phyloP scores from a whole-genome alignment of 768 basidiomycete species.

The Sarcomyxa edulis region DNA sequence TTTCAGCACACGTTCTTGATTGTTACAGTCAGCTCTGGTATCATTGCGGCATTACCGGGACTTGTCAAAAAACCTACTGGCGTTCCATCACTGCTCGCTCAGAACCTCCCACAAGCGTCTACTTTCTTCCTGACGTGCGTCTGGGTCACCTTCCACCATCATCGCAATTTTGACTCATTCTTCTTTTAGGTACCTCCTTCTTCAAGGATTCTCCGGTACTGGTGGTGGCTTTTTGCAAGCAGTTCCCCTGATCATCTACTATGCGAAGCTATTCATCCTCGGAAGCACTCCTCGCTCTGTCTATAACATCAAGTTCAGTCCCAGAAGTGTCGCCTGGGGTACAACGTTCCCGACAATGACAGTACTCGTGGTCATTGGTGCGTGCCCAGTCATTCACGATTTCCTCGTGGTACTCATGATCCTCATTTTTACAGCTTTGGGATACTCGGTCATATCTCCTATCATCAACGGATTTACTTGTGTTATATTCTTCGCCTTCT shows the following conservation, averaged over 20 bases:
- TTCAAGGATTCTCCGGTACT: slow-evolving; percentile 77
- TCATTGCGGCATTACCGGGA: slow-evolving; percentile 62
- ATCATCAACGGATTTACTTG: slow-evolving; percentile 89
- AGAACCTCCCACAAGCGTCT: slow-evolving; percentile 74
- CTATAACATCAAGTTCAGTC: slow-evolving; percentile 76
- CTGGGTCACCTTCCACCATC: slow-evolving; percentile 1
- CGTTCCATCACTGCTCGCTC: slow-evolving; percentile 67
- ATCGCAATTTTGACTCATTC: not conserved
- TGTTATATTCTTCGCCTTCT: slow-evolving; percentile 79
- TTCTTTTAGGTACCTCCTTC: slow-evolving; percentile 55
- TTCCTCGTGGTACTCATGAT: not conserved
- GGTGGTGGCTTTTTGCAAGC: slow-evolving; percentile 80
- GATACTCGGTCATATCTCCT: slow-evolving; percentile 87
- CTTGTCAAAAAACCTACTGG: slow-evolving; percentile 65
- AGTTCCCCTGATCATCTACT: slow-evolving; percentile 75
- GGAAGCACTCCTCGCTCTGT: slow-evolving; percentile 90
- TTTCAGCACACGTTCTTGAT: slow-evolving; percentile 88
- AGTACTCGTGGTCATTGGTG: slow-evolving; percentile 78
- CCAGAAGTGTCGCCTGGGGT: slow-evolving; percentile 70
- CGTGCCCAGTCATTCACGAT: slow-evolving; percentile 21
- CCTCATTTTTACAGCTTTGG: slow-evolving; percentile 41
- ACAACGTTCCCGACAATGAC: slow-evolving; percentile 68
- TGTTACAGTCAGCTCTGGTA: slow-evolving; percentile 79
- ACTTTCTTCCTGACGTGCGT: slow-evolving; percentile 86
- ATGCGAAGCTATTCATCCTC: slow-evolving; percentile 82